Conservation (phyloP, 2,329 filamentous ascomycete genomes). For the Fusarium torulosum region DNA sequence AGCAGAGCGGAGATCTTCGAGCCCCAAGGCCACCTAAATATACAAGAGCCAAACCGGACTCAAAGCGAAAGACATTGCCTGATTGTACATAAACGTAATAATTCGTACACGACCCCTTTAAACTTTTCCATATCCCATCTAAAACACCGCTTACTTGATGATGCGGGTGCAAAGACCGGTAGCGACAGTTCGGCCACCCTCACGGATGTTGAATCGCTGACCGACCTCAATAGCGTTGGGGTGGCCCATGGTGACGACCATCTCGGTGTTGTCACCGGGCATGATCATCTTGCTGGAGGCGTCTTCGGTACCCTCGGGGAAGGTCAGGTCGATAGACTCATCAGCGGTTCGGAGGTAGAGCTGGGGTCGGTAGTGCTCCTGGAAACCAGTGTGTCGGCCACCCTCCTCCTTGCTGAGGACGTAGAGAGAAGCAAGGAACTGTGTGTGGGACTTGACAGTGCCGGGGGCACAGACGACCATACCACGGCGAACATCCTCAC, state of each 20-base stretch:
- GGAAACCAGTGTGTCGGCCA: slow-evolving; percentile 95
- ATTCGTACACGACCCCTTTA: slow-evolving; percentile 44
- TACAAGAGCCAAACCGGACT: slow-evolving; percentile 54
- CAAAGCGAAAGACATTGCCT: slow-evolving; percentile 47
- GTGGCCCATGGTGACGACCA: slow-evolving; percentile 87
- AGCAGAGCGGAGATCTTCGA: slow-evolving; percentile 59
- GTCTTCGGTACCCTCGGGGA: slow-evolving; percentile 86
- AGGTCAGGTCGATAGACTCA: slow-evolving; percentile 81
- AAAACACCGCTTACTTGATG: slow-evolving; percentile 60
- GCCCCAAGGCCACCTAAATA: slow-evolving; percentile 50
- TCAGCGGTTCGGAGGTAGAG: slow-evolving; percentile 95
- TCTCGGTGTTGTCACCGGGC: slow-evolving; percentile 99
- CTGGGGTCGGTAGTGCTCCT: slow-evolving; percentile 96
- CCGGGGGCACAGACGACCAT: slow-evolving; percentile 94
- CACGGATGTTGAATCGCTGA: slow-evolving; percentile 97
- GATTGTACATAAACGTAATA: slow-evolving; percentile 48
- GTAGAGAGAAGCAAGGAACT: slow-evolving; percentile 97
- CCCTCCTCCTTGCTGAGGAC: slow-evolving; percentile 98
- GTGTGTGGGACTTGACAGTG: slow-evolving; percentile 84
- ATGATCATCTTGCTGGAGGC: slow-evolving; percentile 84
- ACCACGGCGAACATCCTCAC: slow-evolving; percentile 92
- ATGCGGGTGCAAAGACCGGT: slow-evolving; percentile 86
- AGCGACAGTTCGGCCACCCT: slow-evolving; percentile 91
- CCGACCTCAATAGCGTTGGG: slow-evolving; percentile 90
- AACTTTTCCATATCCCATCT: slow-evolving; percentile 30